Evolutionary conservation across 805 yeast genomes (phyloP).

Genomic region (Saccharomyces paradoxus): DNA sequence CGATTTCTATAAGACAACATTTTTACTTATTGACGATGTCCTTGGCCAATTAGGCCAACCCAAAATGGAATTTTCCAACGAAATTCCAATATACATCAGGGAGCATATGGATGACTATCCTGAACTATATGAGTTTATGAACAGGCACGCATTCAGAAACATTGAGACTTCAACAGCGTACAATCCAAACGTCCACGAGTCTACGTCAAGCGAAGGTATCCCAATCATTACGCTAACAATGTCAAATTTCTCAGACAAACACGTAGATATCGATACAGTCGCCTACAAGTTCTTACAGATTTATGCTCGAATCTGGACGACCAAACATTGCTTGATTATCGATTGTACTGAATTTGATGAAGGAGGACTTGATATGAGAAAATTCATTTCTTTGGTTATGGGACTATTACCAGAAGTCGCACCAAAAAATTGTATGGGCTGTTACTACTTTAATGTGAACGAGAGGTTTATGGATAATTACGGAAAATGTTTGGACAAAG

Average conservation of each 20-base stretch:
- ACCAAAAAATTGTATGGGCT: slow-evolving; percentile 42
- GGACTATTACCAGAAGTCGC: slow-evolving; percentile 46
- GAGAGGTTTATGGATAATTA: slow-evolving; percentile 22
- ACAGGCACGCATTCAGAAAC: slow-evolving; percentile 51
- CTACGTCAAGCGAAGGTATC: slow-evolving; percentile 62
- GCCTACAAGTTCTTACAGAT: slow-evolving; percentile 56
- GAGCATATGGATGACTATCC: slow-evolving; percentile 41
- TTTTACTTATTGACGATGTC: slow-evolving; percentile 39
- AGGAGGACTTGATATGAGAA: slow-evolving; percentile 14
- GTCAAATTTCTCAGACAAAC: slow-evolving; percentile 30
- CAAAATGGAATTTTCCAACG: slow-evolving; percentile 44
- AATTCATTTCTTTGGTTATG: slow-evolving; percentile 28
- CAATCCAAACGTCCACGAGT: slow-evolving; percentile 42
- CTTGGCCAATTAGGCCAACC: slow-evolving; percentile 53
- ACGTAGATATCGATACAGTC: slow-evolving; percentile 41
- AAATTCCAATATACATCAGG: slow-evolving; percentile 46
- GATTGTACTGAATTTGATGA: slow-evolving; percentile 61
- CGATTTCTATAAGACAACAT: slow-evolving; percentile 18
- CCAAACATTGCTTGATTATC: slow-evolving; percentile 50
- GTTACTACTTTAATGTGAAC: slow-evolving; percentile 41
- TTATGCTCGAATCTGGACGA: slow-evolving; percentile 64
- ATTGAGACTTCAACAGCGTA: slow-evolving; percentile 28
- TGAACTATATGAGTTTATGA: slow-evolving; percentile 65
- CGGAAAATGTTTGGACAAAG: slow-evolving; percentile 17
- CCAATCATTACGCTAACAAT: slow-evolving; percentile 56